Evolutionary conservation across 306 rosid genomes (phyloP).

Genomic region (Vachellia collinsii): DNA sequence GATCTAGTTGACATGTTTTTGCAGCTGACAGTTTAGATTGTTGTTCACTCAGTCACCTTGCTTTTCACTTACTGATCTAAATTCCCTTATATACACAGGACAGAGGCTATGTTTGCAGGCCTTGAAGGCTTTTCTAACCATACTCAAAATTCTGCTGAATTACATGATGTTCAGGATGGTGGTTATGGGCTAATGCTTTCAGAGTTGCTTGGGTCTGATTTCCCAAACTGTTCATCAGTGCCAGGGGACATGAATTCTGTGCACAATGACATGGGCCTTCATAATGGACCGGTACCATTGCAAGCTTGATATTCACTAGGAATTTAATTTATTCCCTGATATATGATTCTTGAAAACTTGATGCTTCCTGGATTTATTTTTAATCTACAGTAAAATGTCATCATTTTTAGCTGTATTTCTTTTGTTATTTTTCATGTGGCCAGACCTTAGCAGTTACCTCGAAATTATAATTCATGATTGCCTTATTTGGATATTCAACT

Average conservation of each 20-base stretch:
- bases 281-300: constrained; percentile 66
- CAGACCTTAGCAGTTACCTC: constrained; percentile 18
- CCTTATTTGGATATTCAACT: constrained; percentile 28
- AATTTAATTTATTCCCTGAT: constrained; percentile 30
- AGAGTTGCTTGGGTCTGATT: constrained; percentile 79
- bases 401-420: constrained; percentile 22
- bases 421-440: constrained; percentile 3
- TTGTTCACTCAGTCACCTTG: constrained; percentile 29
- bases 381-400: constrained; percentile 32
- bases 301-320: constrained; percentile 37
- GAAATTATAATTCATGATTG: constrained; percentile 24
- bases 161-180: constrained; percentile 88
- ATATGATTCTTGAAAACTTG: constrained; percentile 33
- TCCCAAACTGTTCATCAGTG: constrained; percentile 78
- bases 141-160: constrained; percentile 62
- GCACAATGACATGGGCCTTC: constrained; percentile 75
- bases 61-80: constrained; percentile 35
- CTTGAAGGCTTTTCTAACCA: constrained; percentile 76
- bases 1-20: constrained; percentile 24
- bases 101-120: constrained; percentile 63
- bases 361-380: constrained; percentile 27
- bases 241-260: constrained; percentile 69
- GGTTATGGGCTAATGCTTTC: constrained; percentile 96
- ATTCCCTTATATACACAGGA: constrained; percentile 59
- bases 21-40: constrained; percentile 35